These are phyloP conservation scores for Naganishia sp. DNA, from an alignment of 1,284 basidiomycete species.

Conservation along the genomic window DNA sequence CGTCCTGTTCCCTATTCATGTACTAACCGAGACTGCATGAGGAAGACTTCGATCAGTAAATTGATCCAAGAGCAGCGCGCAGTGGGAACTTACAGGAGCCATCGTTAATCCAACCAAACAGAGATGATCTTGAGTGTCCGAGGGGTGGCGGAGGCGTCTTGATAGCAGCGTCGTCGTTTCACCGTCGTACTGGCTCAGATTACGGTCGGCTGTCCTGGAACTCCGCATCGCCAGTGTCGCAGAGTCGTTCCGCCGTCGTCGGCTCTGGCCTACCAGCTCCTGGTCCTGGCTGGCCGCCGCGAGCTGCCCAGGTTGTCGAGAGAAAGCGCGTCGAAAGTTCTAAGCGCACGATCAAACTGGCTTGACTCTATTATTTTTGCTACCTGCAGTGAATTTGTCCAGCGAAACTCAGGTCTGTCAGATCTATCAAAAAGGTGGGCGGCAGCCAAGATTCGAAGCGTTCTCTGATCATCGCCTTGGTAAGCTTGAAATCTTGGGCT, in stretches of 20 bases:
- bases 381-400: too few relatives aligned
- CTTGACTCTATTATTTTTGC: too few relatives aligned
- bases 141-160: slow-evolving; percentile 3
- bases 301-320: too few relatives aligned
- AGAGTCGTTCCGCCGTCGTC: background rate
- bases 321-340: background rate
- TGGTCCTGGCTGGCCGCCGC: slow-evolving; percentile 4
- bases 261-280: slow-evolving; percentile 2
- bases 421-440: too few relatives aligned
- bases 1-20: background rate
- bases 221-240: slow-evolving; percentile 2
- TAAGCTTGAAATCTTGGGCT: too few relatives aligned
- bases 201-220: background rate
- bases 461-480: too few relatives aligned
- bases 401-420: too few relatives aligned
- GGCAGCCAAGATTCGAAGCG: too few relatives aligned
- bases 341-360: too few relatives aligned
- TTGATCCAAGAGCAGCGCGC: too few relatives aligned
- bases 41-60: background rate
- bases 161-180: slow-evolving; percentile 2
- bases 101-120: slow-evolving; percentile 29
- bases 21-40: slow-evolving; percentile 28
- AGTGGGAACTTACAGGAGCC: slow-evolving; percentile 21
- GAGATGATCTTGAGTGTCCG: slow-evolving; percentile 29
- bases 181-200: slow-evolving; percentile 9